Evolutionary conservation across 2,329 filamentous ascomycete genomes (phyloP).

Genomic region (Apiospora koreana): DNA sequence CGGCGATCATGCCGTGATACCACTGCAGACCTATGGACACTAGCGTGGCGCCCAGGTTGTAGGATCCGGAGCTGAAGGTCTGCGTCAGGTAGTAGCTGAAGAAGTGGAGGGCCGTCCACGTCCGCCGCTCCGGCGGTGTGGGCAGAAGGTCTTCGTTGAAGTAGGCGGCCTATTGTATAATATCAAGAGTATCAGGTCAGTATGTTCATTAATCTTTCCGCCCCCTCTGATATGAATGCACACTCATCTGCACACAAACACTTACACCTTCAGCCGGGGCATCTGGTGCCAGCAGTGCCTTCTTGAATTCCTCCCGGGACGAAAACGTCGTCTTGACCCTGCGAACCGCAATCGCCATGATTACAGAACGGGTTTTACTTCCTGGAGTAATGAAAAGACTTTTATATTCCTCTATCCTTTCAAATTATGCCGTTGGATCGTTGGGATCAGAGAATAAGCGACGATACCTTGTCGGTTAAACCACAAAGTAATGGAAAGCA

Average conservation of each 20-base stretch:
- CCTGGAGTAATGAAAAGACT: not conserved
- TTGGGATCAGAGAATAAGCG: no score
- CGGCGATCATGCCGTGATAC: slow-evolving; percentile 35
- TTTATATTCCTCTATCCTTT: no score
- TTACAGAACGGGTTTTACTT: not conserved
- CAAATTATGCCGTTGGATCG: no score
- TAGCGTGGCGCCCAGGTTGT: slow-evolving; percentile 33
- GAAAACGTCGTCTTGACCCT: slow-evolving; percentile 17
- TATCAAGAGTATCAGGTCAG: not conserved
- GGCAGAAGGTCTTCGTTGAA: slow-evolving; percentile 29
- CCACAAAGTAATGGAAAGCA: no score
- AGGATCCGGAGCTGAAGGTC: slow-evolving; percentile 35
- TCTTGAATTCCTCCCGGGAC: slow-evolving; percentile 18
- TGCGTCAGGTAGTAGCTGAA: slow-evolving; percentile 35
- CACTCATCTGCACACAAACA: no score
- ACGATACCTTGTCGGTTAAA: no score
- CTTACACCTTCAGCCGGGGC: slow-evolving; percentile 13
- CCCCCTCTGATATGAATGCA: not conserved
- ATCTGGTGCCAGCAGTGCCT: slow-evolving; percentile 17
- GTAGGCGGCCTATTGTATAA: slow-evolving; percentile 16
- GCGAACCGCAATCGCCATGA: not conserved
- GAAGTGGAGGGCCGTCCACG: slow-evolving; percentile 30
- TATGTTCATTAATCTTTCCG: not conserved
- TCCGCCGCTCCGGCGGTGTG: slow-evolving; percentile 23
- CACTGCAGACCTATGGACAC: slow-evolving; percentile 31